Percentiles rank a stretch among this genome's conserved stretches.
phyloP scores from a whole-genome alignment of 2,329 filamentous ascomycete species.

The Hypomyces perniciosus region DNA sequence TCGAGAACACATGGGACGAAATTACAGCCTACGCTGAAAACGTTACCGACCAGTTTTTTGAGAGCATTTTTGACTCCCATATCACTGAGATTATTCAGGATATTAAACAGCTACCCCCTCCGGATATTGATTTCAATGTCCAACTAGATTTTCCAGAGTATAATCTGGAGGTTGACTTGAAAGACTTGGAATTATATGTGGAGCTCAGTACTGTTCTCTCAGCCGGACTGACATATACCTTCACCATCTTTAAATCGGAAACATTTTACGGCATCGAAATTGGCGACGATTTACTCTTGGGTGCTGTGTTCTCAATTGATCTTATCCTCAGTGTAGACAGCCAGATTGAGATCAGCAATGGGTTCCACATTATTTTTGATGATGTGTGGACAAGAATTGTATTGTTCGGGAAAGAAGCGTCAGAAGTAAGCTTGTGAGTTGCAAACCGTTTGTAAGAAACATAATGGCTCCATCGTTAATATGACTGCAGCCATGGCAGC shows the following conservation, averaged over 20 bases:
- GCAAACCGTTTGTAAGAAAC: background rate
- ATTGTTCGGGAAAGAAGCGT: slow-evolving; percentile 44
- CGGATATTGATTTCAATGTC: slow-evolving; percentile 38
- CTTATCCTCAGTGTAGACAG: slow-evolving; percentile 44
- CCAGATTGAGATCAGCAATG: slow-evolving; percentile 44
- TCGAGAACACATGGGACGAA: slow-evolving; percentile 29
- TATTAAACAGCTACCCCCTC: slow-evolving; percentile 3
- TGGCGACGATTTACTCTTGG: slow-evolving; percentile 35
- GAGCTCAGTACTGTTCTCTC: slow-evolving; percentile 38
- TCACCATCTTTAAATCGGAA: slow-evolving; percentile 44
- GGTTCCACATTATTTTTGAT: slow-evolving; percentile 50
- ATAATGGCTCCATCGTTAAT: background rate
- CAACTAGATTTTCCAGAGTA: slow-evolving; percentile 38
- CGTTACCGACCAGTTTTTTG: slow-evolving; percentile 19
- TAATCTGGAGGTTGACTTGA: slow-evolving; percentile 41
- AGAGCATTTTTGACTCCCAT: slow-evolving; percentile 23
- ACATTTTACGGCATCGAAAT: slow-evolving; percentile 37
- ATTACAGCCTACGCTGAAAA: slow-evolving; percentile 26
- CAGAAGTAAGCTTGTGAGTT: slow-evolving; percentile 44
- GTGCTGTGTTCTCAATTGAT: slow-evolving; percentile 44
- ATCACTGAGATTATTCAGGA: slow-evolving; percentile 21
- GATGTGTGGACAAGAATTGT: slow-evolving; percentile 43
- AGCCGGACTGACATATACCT: slow-evolving; percentile 37
- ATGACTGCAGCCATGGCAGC: slow-evolving; percentile 39
- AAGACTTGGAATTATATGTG: slow-evolving; percentile 47